Evolutionary conservation across 2,329 filamentous ascomycete genomes (phyloP).

Genomic region (Exophiala alcalophila): DNA sequence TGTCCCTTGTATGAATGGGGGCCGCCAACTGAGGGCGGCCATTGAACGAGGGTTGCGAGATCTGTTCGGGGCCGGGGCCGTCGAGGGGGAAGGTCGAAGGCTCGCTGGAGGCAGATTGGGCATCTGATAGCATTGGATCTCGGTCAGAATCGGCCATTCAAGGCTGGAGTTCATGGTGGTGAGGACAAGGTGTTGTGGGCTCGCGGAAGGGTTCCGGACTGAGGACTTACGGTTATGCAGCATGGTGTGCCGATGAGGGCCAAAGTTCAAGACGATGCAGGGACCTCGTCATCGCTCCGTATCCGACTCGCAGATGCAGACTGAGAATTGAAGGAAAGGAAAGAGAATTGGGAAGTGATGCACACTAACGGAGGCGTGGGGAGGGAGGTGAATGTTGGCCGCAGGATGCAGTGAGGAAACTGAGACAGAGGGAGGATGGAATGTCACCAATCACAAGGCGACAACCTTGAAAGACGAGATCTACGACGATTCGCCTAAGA

Average conservation of each 20-base stretch:
- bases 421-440: too few species aligned
- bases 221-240: constrained; percentile 28
- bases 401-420: too few species aligned
- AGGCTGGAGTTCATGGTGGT: too few species aligned
- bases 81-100: constrained; percentile 18
- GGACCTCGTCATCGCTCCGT: constrained; percentile 25
- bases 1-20: constrained; percentile 43
- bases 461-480: too few species aligned
- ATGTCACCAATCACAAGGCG: too few species aligned
- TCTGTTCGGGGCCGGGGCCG: constrained; percentile 26
- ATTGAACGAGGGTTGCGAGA: constrained; percentile 14
- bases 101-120: constrained; percentile 20
- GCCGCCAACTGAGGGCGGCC: constrained; percentile 35
- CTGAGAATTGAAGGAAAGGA: too few species aligned
- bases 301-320: too few species aligned
- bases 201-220: constrained; percentile 23
- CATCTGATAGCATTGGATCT: constrained; percentile 25
- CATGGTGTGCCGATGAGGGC: constrained; percentile 29
- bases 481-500: too few species aligned
- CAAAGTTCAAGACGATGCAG: constrained; percentile 12
- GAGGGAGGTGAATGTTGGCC: too few species aligned
- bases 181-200: neutral
- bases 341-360: too few species aligned
- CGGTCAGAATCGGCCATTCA: constrained; percentile 18
- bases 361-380: too few species aligned